Evolutionary conservation across 352 stramenopile species (phyloP), one percentile per base, ranked within the genome.

Genomic region (Blastocystis sp.): DNA sequence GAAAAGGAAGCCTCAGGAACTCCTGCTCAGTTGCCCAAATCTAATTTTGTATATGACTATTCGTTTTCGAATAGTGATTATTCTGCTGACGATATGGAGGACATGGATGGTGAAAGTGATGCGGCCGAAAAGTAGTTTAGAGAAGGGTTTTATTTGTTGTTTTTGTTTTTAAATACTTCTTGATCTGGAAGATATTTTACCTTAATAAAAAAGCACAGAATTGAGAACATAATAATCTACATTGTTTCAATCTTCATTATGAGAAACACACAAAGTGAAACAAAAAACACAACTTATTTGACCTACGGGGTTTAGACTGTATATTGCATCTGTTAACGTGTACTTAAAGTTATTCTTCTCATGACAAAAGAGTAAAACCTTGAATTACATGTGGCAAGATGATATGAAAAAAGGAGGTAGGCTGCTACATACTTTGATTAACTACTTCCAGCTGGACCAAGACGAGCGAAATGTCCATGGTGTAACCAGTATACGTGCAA

Each of bases 401-500:
- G 73, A 84, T 54, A 53, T 34, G 43, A 84, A 84, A 55, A 84
- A 84, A 69, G 73, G 73, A 84, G 54, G 73, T 84, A 84, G 29
- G 13, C 3, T 26, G 37, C 53, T 5, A 47, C 11, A 7, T 3
- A 6, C 8, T 69, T 23, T 6, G 29, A 18, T n/a, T n/a, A 55
- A 15, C 37, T 41, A 37, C 0, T n/a, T 47, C 43, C 47, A 84
- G 73, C 73, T 23, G 77, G 77, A 61, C 61, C 77, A 3, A 15
- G 77, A 45, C 75, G 77, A 59, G 20, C 62, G 11, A 88, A 76
- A 26, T 88, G 77, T 55, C 77, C 77, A 11, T 88, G 77, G 77
- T 88, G 77, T 29, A 79, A 79, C 55, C 77, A 88, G 45, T 88
- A 79, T 43, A 79, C 77, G 43, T 88, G 77, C 45, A 88, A 88